Percentiles rank a stretch among this genome's conserved stretches.
phyloP scores from a whole-genome alignment of 257 asterid genomes.

The Solanum verrucosum region DNA sequence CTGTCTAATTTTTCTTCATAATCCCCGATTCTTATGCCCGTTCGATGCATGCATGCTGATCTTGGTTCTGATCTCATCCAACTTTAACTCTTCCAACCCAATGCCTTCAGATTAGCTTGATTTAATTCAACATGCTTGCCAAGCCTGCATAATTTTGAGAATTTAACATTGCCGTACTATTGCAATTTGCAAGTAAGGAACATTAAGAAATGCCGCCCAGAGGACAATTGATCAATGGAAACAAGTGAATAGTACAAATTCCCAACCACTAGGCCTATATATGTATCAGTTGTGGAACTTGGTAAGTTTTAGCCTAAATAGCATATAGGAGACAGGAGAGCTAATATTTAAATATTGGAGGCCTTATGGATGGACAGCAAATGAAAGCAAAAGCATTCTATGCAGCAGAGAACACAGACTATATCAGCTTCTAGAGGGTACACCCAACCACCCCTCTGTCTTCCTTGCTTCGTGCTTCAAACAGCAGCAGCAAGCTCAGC shows the following conservation, averaged over 20 bases:
- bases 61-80: neutral
- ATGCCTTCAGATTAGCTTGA: slow-evolving; percentile 47
- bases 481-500: neutral
- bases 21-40: neutral
- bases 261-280: neutral
- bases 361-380: neutral
- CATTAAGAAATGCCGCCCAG: neutral
- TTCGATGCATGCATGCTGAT: neutral
- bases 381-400: neutral
- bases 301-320: neutral
- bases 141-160: slow-evolving; percentile 34
- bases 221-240: neutral
- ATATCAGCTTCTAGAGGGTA: neutral
- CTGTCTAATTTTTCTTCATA: neutral
- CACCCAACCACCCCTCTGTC: neutral
- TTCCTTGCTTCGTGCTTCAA: neutral
- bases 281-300: neutral
- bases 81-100: slow-evolving; percentile 55
- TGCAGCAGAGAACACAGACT: neutral
- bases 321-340: neutral
- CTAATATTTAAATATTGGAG: neutral
- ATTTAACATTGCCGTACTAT: neutral
- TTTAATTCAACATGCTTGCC: slow-evolving; percentile 68
- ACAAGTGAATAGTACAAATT: neutral
- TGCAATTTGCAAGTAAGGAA: neutral